phyloP scores from a whole-genome alignment of 768 basidiomycete species.

The Trametes gibbosa region DNA sequence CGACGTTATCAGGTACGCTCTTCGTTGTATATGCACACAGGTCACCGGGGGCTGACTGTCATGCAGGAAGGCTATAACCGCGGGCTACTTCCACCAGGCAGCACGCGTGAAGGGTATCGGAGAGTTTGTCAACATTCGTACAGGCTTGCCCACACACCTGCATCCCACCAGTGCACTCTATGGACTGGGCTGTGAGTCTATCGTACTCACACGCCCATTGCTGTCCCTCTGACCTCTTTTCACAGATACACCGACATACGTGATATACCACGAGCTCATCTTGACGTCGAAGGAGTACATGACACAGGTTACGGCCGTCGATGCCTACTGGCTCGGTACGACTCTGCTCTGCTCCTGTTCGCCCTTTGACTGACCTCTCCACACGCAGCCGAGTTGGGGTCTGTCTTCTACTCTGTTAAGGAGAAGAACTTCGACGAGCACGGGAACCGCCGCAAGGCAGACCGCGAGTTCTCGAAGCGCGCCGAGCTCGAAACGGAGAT shows the following conservation, averaged over 20 bases:
- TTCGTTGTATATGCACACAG: not conserved
- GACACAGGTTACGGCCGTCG: conserved; percentile 98
- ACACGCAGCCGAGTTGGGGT: conserved; percentile 80
- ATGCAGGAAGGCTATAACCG: conserved; percentile 88
- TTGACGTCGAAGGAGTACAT: conserved; percentile 96
- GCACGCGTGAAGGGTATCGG: conserved; percentile 98
- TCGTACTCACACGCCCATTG: not conserved
- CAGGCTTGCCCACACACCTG: conserved; percentile 90
- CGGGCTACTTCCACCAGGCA: conserved; percentile 99
- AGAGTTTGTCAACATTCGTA: conserved; percentile 96
- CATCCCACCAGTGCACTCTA: conserved; percentile 97
- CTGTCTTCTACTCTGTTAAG: conserved; percentile 96
- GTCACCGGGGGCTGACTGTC: not conserved
- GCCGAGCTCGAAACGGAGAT: conserved; percentile 93
- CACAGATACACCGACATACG: conserved; percentile 91
- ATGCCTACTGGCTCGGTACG: conserved; percentile 95
- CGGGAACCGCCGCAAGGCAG: conserved; percentile 70
- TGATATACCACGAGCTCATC: conserved; percentile 95
- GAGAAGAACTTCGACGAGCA: conserved; percentile 97
- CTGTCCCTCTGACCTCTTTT: not conserved
- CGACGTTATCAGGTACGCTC: conserved; percentile 71
- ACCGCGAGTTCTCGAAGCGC: conserved; percentile 87
- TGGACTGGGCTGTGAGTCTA: conserved; percentile 83
- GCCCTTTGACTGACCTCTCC: conserved; percentile 9
- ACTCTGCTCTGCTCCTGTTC: conserved; percentile 6